phyloP scores from a whole-genome alignment of 805 yeast genomes.

The Jamesozyma piceae region DNA sequence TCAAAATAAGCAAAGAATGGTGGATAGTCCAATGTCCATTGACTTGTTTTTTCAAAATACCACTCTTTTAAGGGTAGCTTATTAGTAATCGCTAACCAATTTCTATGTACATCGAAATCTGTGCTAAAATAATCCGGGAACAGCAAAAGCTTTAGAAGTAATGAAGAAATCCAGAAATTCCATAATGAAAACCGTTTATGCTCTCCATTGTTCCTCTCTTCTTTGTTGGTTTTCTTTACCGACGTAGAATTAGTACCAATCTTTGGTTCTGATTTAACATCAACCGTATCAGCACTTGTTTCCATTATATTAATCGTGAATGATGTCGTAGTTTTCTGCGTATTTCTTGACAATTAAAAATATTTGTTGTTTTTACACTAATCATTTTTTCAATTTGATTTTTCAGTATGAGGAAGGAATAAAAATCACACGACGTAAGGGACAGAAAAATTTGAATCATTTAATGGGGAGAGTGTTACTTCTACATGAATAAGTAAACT shows the following conservation, averaged over 20 bases:
- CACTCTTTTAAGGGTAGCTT: constrained; percentile 65
- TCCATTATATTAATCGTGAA: background rate
- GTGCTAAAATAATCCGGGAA: constrained; percentile 83
- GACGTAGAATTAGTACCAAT: background rate
- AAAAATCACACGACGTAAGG: background rate
- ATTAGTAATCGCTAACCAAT: constrained; percentile 89
- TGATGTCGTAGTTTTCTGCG: background rate
- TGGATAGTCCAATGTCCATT: constrained; percentile 96
- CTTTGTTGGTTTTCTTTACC: background rate
- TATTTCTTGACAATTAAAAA: no score
- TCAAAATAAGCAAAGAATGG: constrained; percentile 97
- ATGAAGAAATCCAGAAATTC: constrained; percentile 59
- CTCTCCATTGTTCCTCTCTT: background rate
- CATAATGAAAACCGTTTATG: constrained; percentile 40
- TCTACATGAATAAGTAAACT: no score
- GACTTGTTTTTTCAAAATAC: constrained; percentile 70
- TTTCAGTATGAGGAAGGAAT: no score
- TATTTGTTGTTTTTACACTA: no score
- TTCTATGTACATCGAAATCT: constrained; percentile 94
- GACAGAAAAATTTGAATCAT: no score
- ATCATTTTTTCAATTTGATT: no score
- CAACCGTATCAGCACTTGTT: background rate
- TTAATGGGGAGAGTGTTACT: no score
- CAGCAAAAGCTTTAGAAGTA: constrained; percentile 50
- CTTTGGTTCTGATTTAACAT: background rate